phyloP scores from a whole-genome alignment of 1,284 basidiomycete genomes.

The Gomphus bonarii region DNA sequence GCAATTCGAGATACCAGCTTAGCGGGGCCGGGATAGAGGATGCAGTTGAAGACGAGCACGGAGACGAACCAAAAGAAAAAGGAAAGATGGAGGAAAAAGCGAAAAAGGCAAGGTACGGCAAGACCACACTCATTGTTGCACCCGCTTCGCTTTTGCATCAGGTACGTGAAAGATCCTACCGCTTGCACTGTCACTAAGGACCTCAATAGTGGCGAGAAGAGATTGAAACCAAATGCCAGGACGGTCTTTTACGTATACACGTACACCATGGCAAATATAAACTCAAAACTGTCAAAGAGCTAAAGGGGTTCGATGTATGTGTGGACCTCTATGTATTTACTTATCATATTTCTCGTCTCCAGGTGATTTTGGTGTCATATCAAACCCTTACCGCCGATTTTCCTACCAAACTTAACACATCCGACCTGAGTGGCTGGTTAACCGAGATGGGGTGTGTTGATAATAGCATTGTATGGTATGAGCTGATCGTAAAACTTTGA shows the following conservation, averaged over 20 bases:
- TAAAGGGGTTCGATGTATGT: constrained; percentile 47
- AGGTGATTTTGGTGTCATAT: constrained; percentile 61
- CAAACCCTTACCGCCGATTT: constrained; percentile 53
- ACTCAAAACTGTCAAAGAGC: constrained; percentile 33
- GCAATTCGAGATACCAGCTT: background rate
- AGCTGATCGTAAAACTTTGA: background rate
- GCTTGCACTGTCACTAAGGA: background rate
- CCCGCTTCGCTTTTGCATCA: constrained; percentile 65
- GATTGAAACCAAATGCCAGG: constrained; percentile 49
- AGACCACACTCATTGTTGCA: constrained; percentile 53
- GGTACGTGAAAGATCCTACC: constrained; percentile 22
- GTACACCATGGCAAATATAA: constrained; percentile 64
- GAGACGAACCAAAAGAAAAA: background rate
- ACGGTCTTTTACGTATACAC: constrained; percentile 45
- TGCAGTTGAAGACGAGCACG: background rate
- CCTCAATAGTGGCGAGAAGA: constrained; percentile 56
- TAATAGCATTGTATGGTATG: background rate
- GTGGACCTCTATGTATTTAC: background rate
- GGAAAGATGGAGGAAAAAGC: background rate
- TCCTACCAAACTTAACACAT: constrained; percentile 27
- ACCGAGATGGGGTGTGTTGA: constrained; percentile 34
- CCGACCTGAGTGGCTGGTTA: constrained; percentile 27
- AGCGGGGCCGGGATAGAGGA: background rate
- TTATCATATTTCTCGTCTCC: constrained; percentile 8
- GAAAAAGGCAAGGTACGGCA: background rate